phyloP scores from a whole-genome alignment of 2,329 filamentous ascomycete species.

The Chaetomium globosum region DNA sequence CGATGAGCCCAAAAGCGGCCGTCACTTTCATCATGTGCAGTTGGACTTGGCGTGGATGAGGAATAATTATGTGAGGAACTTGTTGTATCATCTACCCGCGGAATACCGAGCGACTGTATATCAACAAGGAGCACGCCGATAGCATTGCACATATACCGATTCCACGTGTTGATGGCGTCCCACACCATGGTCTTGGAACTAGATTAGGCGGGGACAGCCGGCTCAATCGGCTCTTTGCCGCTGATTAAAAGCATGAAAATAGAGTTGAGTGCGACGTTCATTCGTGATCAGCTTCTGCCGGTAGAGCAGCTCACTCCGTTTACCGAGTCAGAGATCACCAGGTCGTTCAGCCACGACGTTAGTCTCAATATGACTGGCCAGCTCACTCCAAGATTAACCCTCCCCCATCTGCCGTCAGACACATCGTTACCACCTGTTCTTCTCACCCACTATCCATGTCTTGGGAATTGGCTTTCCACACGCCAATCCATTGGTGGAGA shows the following conservation, averaged over 20 bases:
- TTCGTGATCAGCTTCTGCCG: slow-evolving; percentile 10
- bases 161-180: slow-evolving; percentile 17
- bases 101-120: slow-evolving; percentile 20
- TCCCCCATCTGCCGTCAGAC: not conserved
- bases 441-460: not conserved
- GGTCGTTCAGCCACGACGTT: not conserved
- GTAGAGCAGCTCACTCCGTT: slow-evolving; percentile 13
- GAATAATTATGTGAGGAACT: not conserved
- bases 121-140: not conserved
- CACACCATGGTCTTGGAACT: slow-evolving; percentile 3
- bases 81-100: too few species aligned
- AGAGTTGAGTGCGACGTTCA: slow-evolving; percentile 12
- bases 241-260: slow-evolving; percentile 18
- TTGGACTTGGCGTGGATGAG: not conserved
- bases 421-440: not conserved
- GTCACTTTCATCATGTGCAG: slow-evolving; percentile 18
- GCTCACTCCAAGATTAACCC: not conserved
- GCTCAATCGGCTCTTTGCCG: slow-evolving; percentile 24
- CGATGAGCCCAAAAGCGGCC: slow-evolving; percentile 30
- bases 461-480: not conserved
- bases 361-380: not conserved
- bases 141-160: slow-evolving; percentile 15
- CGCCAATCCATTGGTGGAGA: slow-evolving; percentile 3
- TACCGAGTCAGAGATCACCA: slow-evolving; percentile 8
- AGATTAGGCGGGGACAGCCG: slow-evolving; percentile 20